Conservation (phyloP, 2,329 filamentous ascomycete species). For the Mycosphaerella sp. region DNA sequence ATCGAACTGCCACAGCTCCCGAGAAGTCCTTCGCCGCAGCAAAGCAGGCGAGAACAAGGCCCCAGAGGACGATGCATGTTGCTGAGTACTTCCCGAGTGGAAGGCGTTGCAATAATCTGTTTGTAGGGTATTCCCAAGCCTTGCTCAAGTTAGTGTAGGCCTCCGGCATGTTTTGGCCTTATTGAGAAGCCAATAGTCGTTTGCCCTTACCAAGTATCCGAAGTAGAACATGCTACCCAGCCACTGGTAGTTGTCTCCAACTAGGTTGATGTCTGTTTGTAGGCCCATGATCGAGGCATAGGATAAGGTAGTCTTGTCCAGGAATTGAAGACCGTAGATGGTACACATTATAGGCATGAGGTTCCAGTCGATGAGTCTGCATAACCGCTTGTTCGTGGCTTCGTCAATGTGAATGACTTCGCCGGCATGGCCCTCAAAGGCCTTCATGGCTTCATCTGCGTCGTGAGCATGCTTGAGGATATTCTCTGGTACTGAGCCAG, state of each 20-base stretch:
- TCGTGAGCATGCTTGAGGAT: constrained; percentile 51
- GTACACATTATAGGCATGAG: constrained; percentile 55
- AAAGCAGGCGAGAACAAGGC: constrained; percentile 55
- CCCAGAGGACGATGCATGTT: constrained; percentile 60
- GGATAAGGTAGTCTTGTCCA: constrained; percentile 54
- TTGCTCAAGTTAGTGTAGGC: background rate
- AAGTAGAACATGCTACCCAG: constrained; percentile 47
- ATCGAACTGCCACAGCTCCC: constrained; percentile 58
- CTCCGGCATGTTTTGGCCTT: too few species aligned
- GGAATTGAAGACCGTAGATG: constrained; percentile 55
- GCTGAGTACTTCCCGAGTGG: constrained; percentile 63
- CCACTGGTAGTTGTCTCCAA: constrained; percentile 50
- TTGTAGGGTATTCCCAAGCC: constrained; percentile 60
- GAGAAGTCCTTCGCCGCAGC: constrained; percentile 56
- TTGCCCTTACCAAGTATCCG: constrained; percentile 25
- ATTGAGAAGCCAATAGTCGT: background rate
- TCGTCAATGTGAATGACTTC: constrained; percentile 50
- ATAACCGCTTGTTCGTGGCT: constrained; percentile 52
- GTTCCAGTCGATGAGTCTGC: constrained; percentile 58
- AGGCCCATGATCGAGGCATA: constrained; percentile 50
- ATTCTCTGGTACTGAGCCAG: constrained; percentile 30
- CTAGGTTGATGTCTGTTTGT: constrained; percentile 41
- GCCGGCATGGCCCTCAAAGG: constrained; percentile 46
- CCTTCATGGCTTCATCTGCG: constrained; percentile 57
- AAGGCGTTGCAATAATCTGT: constrained; percentile 56